These are phyloP conservation scores for Yarrowia phangngaensis DNA, from an alignment of 805 yeast species.

Conservation along the genomic window DNA sequence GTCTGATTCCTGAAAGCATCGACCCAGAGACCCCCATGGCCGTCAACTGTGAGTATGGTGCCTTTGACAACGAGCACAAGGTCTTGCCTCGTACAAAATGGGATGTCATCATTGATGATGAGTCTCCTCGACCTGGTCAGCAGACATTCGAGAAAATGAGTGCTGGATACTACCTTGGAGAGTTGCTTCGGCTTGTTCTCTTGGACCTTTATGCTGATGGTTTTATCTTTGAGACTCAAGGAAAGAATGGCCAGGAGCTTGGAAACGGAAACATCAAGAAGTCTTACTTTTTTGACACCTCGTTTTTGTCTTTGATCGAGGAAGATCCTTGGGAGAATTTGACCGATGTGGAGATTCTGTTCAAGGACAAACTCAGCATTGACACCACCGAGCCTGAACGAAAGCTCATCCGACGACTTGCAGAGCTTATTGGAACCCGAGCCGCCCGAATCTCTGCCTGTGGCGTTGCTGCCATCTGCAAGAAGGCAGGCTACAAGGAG, in stretches of 20 bases:
- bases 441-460: constrained; percentile 89
- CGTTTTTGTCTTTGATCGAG: constrained; percentile 81
- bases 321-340: constrained; percentile 85
- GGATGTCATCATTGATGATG: constrained; percentile 73
- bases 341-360: constrained; percentile 65
- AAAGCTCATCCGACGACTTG: constrained; percentile 71
- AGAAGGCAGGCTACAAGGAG: constrained; percentile 67
- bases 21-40: constrained; percentile 73
- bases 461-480: constrained; percentile 91
- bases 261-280: constrained; percentile 46
- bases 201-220: constrained; percentile 66
- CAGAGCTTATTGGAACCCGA: constrained; percentile 86
- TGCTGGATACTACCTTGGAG: constrained; percentile 95
- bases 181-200: constrained; percentile 74
- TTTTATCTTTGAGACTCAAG: constrained; percentile 58
- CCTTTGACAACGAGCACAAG: constrained; percentile 85
- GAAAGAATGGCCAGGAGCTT: constrained; percentile 17
- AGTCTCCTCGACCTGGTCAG: constrained; percentile 94
- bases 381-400: constrained; percentile 73
- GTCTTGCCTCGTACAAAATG: constrained; percentile 86
- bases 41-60: constrained; percentile 97
- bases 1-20: constrained; percentile 62
- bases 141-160: constrained; percentile 96
- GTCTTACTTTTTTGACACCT: constrained; percentile 79
- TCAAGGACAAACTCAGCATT: constrained; percentile 56